These are phyloP conservation scores for Phaeosphaeria sp. DNA, from an alignment of 2,329 filamentous ascomycete species.

Conservation along the genomic window DNA sequence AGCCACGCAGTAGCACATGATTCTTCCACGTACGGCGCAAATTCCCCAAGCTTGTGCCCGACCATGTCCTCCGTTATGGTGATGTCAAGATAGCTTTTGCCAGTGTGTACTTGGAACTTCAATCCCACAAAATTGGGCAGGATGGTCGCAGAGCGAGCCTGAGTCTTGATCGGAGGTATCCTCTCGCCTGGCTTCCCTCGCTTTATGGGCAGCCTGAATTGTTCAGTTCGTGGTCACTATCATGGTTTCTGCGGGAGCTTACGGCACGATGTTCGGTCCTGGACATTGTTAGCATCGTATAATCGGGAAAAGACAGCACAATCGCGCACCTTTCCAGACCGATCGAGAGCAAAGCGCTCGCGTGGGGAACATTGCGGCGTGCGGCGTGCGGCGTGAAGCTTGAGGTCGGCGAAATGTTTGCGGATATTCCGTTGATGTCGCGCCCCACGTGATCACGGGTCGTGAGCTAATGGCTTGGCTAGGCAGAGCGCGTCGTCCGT, in stretches of 20 bases:
- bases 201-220: constrained; percentile 65
- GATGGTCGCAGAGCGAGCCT: constrained; percentile 87
- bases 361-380: constrained; percentile 70
- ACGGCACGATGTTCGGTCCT: constrained; percentile 77
- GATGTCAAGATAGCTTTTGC: constrained; percentile 83
- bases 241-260: constrained; percentile 48
- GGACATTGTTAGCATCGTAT: constrained; percentile 9
- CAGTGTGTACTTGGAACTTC: constrained; percentile 90
- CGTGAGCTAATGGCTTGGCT: constrained; percentile 28
- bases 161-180: constrained; percentile 78
- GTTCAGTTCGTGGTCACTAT: constrained; percentile 30
- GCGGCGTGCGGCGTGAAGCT: constrained; percentile 20
- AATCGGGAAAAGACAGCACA: background rate
- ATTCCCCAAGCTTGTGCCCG: constrained; percentile 92
- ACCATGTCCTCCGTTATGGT: constrained; percentile 95
- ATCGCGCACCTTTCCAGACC: constrained; percentile 80
- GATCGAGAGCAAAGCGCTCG: constrained; percentile 71
- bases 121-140: constrained; percentile 91
- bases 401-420: constrained; percentile 35
- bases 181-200: constrained; percentile 66
- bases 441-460: constrained; percentile 36
- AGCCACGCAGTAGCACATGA: background rate
- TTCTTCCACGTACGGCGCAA: constrained; percentile 71
- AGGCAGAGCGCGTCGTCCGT: constrained; percentile 41
- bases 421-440: constrained; percentile 24